Evolutionary conservation across 805 yeast species (phyloP), one percentile per base, ranked within the genome.

Genomic region (Saturnispora kantuleensis): DNA sequence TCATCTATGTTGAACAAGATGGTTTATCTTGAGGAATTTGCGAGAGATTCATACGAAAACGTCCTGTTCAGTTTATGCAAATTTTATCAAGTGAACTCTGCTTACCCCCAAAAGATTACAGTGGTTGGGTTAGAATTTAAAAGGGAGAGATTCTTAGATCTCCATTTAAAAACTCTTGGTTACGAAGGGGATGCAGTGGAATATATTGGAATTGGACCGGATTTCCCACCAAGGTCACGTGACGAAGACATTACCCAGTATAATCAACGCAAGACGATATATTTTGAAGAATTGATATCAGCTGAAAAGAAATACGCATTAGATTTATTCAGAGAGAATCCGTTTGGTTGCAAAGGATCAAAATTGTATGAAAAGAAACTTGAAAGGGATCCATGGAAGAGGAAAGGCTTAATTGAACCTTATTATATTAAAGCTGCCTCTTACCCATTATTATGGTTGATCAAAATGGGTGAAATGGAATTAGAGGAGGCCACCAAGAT

Each of bases 11-110:
- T 16, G 26, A 47, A 32, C 33, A 21, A 5, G 17, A 15, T 26
- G 11, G 60, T 81, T 0, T 48, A 66, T 5, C 62, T 78, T 1
- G 95, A 85, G 55, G 89, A 82, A 52, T 81, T 60, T 57, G 87
- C 95, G 0, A 63, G 86, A 34, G 95, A 85, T 59, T 83, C 93
- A 1, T 81, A 81, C 56, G 94, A 85, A 56, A 85, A 85, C 58
- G 73, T 84, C 5, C 48, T 83, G 3, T 83, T 76, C 58, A 76
- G 82, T 50, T 51, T 81, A 2, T 66, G 73, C 31, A 63, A 77
- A 42, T 84, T 69, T 56, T 58, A 70, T 29, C 77, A 79, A 50
- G 47, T 69, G 2, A 57, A 63, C 3, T 65, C 68, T 0, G 17
- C 8, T 1, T 80, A 71, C 49, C 94, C 95, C 0, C 37, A 52